phyloP scores from a whole-genome alignment of 805 yeast genomes.

The Saturnispora galanensis region DNA sequence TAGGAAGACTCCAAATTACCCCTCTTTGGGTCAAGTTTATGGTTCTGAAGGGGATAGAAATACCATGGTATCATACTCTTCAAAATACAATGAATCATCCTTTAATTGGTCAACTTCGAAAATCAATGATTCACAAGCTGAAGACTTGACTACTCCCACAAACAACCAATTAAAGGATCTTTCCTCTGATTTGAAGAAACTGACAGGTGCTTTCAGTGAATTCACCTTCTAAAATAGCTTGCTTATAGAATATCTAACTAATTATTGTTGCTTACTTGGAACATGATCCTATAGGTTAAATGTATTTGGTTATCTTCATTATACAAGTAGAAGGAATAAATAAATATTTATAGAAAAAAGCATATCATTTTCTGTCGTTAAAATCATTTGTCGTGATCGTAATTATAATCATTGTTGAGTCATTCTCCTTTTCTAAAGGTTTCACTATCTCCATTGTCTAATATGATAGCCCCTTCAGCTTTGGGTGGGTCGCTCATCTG shows the following conservation, averaged over 20 bases:
- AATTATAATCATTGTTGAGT: constrained; percentile 9
- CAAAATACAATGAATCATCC: constrained; percentile 2
- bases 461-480: constrained; percentile 23
- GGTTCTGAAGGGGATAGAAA: constrained; percentile 8
- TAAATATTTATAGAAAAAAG: background rate
- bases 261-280: background rate
- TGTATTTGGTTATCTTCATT: too few relatives aligned
- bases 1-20: background rate
- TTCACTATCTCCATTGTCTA: constrained; percentile 34
- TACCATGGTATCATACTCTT: constrained; percentile 4
- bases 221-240: constrained; percentile 3
- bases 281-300: too few relatives aligned
- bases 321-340: too few relatives aligned
- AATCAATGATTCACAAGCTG: constrained; percentile 1
- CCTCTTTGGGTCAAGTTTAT: constrained; percentile 4
- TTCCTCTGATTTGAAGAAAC: constrained; percentile 25
- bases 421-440: constrained; percentile 28
- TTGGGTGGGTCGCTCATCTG: constrained; percentile 15
- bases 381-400: background rate
- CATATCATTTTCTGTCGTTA: background rate
- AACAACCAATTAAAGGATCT: constrained; percentile 9
- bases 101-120: constrained; percentile 4
- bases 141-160: background rate
- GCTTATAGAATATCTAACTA: background rate
- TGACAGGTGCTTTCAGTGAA: constrained; percentile 31